Percentiles rank a stretch among this genome's conserved stretches.
phyloP scores from a whole-genome alignment of 2,329 filamentous ascomycete genomes.

The Cercospora janseana region DNA sequence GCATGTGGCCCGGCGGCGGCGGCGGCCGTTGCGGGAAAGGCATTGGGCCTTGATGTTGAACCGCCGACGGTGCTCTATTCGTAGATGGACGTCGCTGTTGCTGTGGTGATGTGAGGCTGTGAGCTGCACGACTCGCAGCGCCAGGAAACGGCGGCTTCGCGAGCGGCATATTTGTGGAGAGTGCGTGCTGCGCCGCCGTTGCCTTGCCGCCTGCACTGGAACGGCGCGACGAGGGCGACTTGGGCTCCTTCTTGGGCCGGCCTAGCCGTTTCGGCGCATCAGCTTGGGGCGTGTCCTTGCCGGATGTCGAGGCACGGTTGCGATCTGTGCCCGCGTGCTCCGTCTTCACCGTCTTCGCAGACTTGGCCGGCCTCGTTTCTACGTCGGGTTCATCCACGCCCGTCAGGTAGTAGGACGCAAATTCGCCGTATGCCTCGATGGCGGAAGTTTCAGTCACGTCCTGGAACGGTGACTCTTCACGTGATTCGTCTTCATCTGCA shows the following conservation, averaged over 20 bases:
- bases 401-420: conserved; percentile 36
- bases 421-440: conserved; percentile 34
- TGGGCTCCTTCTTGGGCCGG: conserved; percentile 11
- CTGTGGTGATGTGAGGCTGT: neutral
- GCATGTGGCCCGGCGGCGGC: conserved; percentile 9
- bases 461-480: conserved; percentile 24
- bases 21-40: conserved; percentile 13
- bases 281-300: conserved; percentile 50
- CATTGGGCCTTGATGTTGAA: conserved; percentile 6
- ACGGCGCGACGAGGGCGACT: neutral
- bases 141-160: neutral
- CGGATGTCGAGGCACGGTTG: conserved; percentile 10
- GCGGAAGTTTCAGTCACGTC: conserved; percentile 20
- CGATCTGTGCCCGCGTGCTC: conserved; percentile 1
- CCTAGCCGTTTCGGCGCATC: conserved; percentile 1
- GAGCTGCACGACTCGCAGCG: conserved; percentile 1
- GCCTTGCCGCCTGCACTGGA: conserved; percentile 9
- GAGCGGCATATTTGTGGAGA: conserved; percentile 8
- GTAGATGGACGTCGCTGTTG: neutral
- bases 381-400: conserved; percentile 28
- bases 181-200: conserved; percentile 1
- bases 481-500: conserved; percentile 8
- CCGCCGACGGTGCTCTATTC: conserved; percentile 4
- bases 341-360: conserved; percentile 8
- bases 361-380: conserved; percentile 8